Evolutionary conservation across 495 filamentous ascomycete species (phyloP).

Genomic region (Choiromyces venosus): DNA sequence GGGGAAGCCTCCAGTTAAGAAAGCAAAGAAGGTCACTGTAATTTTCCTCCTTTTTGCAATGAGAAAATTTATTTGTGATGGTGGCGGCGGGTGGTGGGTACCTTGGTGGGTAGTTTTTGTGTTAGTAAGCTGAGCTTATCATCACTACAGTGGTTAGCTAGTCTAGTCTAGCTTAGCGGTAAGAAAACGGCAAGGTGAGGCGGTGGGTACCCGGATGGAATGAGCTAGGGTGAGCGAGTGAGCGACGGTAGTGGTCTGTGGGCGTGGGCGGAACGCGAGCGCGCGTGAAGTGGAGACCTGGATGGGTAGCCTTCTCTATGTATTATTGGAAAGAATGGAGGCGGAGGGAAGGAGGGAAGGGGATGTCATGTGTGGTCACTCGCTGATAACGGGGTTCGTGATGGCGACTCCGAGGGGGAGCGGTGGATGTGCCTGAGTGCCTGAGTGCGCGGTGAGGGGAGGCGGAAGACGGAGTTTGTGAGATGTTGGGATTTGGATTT

Average conservation of each 20-base stretch:
- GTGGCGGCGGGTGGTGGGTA: background rate
- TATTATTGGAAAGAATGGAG: background rate
- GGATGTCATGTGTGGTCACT: background rate
- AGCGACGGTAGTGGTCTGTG: no score
- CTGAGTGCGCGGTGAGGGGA: no score
- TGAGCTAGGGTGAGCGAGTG: no score
- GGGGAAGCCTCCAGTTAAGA: background rate
- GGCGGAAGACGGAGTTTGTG: background rate
- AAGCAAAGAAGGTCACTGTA: background rate
- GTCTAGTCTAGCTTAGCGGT: background rate
- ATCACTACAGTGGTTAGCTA: background rate
- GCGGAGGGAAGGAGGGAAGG: background rate
- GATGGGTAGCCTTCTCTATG: no score
- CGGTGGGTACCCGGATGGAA: background rate
- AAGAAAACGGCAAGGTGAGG: background rate
- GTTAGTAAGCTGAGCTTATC: background rate
- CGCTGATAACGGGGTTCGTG: background rate
- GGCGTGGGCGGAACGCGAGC: no score
- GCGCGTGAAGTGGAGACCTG: background rate
- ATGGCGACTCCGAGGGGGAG: background rate
- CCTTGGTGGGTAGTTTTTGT: background rate
- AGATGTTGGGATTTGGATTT: no score
- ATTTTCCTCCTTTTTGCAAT: background rate
- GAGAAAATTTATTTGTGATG: no score
- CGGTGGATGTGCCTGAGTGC: background rate